A percentile compares a stretch with the other conserved stretches of the same genome.
Conservation (phyloP, 352 stramenopile species). For the Elongisporangium undulatum region DNA sequence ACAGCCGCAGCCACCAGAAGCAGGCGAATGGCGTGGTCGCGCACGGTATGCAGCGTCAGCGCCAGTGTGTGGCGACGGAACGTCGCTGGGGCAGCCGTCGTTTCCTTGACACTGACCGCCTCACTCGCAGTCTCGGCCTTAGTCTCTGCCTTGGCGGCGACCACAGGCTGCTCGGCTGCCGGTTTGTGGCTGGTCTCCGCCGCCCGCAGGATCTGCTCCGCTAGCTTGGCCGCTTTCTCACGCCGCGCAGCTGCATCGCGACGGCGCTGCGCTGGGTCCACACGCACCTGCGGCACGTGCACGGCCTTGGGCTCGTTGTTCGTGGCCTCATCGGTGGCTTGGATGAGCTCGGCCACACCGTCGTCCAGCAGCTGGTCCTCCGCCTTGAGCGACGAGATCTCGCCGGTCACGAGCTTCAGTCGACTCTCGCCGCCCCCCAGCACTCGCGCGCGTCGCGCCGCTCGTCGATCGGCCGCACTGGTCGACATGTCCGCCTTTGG, state of each 20-base stretch:
- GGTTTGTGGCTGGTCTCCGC: background rate
- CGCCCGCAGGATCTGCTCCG: conserved; percentile 45
- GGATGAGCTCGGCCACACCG: conserved; percentile 39
- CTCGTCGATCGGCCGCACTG: conserved; percentile 56
- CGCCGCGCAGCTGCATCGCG: conserved; percentile 60
- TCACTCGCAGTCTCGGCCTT: background rate
- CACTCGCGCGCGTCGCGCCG: conserved; percentile 53
- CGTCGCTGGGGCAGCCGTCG: conserved; percentile 5
- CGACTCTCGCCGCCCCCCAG: conserved; percentile 55
- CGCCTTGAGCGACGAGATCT: conserved; percentile 53
- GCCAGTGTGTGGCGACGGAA: conserved; percentile 54
- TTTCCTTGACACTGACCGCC: background rate
- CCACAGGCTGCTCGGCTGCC: background rate
- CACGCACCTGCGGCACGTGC: conserved; percentile 8
- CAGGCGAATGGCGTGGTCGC: conserved; percentile 61
- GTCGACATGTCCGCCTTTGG: conserved; percentile 8
- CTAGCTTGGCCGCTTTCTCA: conserved; percentile 50
- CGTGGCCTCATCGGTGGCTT: conserved; percentile 1
- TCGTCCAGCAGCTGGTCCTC: conserved; percentile 39
- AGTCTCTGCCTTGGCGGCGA: conserved; percentile 1
- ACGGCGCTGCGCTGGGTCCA: conserved; percentile 60
- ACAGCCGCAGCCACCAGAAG: conserved; percentile 40
- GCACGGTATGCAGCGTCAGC: conserved; percentile 38
- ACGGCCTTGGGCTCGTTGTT: conserved; percentile 4
- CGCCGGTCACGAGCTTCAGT: conserved; percentile 60